Percentiles rank a stretch among this genome's conserved stretches.
Evolutionary conservation across 768 basidiomycete genomes (phyloP).

Genomic region (Boletus bicolor): DNA sequence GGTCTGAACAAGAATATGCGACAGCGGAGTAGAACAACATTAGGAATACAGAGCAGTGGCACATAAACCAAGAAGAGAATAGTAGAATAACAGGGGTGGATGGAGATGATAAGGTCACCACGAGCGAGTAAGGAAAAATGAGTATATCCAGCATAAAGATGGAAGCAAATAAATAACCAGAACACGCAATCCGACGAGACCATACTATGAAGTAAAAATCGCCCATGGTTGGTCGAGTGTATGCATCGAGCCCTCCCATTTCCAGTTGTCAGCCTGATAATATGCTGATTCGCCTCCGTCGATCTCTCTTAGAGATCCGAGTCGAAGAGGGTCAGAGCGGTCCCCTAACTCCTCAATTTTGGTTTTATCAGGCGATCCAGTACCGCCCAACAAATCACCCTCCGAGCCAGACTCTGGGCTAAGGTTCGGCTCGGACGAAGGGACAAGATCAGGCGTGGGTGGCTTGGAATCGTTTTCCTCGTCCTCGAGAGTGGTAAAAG

Average conservation of each 20-base stretch:
- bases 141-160: constrained; percentile 43
- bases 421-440: constrained; percentile 68
- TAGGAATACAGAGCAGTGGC: constrained; percentile 50
- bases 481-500: constrained; percentile 47
- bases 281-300: constrained; percentile 75
- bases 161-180: constrained; percentile 40
- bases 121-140: constrained; percentile 16
- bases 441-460: constrained; percentile 70
- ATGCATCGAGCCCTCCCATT: constrained; percentile 70
- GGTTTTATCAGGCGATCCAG: constrained; percentile 44
- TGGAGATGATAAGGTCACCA: constrained; percentile 34
- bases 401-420: constrained; percentile 76
- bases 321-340: constrained; percentile 48
- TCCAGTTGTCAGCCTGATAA: constrained; percentile 57
- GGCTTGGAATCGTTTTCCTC: constrained; percentile 66
- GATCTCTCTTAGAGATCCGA: constrained; percentile 65
- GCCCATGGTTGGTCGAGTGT: constrained; percentile 70
- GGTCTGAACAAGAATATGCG: constrained; percentile 41
- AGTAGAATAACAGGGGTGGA: constrained; percentile 37
- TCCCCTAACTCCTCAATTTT: constrained; percentile 51
- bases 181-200: constrained; percentile 28
- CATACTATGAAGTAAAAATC: constrained; percentile 44
- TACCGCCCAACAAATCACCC: constrained; percentile 47
- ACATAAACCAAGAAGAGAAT: constrained; percentile 42
- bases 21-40: constrained; percentile 62